Evolutionary conservation across 2,329 filamentous ascomycete species (phyloP), one percentile per base, ranked within the genome.

Genomic region (Trichoderma atroviride): DNA sequence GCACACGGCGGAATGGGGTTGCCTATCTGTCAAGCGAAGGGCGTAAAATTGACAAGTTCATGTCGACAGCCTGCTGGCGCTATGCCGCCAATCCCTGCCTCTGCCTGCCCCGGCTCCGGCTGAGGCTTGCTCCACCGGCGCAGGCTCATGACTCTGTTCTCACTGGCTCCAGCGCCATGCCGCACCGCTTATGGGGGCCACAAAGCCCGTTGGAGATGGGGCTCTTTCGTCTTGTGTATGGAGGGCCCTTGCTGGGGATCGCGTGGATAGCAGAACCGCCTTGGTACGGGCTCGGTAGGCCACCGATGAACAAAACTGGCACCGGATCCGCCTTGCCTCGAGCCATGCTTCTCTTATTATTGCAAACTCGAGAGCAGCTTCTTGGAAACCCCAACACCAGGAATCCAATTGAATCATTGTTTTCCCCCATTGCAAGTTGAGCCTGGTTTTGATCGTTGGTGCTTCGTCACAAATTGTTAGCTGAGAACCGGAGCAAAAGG

Each of bases 11-110:
- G 40, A 59, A 29, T 53, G 27, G 37, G 60, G 59, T 27, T 62
- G 63, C 63, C 33, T 16, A 24, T 50, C 47, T 73, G 79, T 81
- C 78, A 79, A 78, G 67, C 72, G 73, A 81, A 81, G 79, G 79
- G 79, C 79, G 79, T 74, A 74, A 62, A 74, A 76, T 76, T 79
- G 77, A 80, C 79, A 78, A 73, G 71, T 66, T 55, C 61, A 64
- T 66, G 70, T 52, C 60, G 59, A 40, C 35, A 33, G 29, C 24
- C 37, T 35, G 35, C 55, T 53, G 24, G 31, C 35, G 43, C 58
- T 57, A 37, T 31, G 29, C 53, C 43, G 64, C 66, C 57, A 56
- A 70, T 67, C 69, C 69, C 58, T 70, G 56, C 60, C 40, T 56
- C 6, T 55, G 61, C 69, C 29, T 70, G 62, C 53, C 59, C 60